Conservation (phyloP, 345 rosid species). For the Psidium friedrichsthalianum region DNA sequence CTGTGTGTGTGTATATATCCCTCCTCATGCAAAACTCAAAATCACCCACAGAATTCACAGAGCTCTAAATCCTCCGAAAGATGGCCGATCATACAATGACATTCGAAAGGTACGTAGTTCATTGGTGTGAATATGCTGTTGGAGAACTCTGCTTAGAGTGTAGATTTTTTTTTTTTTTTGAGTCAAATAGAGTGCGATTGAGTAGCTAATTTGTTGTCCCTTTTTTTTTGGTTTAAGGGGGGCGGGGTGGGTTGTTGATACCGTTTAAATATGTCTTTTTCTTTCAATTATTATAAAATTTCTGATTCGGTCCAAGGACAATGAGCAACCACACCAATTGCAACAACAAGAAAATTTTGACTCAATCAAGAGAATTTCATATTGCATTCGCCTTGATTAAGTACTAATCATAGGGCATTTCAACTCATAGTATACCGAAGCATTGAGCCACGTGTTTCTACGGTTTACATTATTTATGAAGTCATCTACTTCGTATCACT, state of each 20-base stretch:
- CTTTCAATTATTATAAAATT: neutral
- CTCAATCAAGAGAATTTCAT: neutral
- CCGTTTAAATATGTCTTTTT: neutral
- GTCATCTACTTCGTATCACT: neutral
- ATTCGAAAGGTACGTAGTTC: neutral
- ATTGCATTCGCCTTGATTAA: neutral
- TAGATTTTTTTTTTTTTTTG: too few species aligned
- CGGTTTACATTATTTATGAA: neutral
- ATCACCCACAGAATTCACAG: neutral
- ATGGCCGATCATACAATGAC: neutral
- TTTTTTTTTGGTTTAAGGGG: too few species aligned
- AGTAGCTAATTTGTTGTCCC: neutral
- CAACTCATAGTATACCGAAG: fast-evolving
- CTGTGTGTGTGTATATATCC: neutral
- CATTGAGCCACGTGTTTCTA: neutral
- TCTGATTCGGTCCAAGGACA: fast-evolving
- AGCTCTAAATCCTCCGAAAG: neutral
- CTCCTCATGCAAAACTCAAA: neutral
- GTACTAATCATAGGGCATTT: fast-evolving
- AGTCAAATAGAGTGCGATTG: too few species aligned
- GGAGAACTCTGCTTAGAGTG: neutral
- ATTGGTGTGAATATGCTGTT: neutral
- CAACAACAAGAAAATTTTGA: neutral
- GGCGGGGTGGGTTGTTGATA: neutral
- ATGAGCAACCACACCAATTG: neutral